phyloP scores from a whole-genome alignment of 208 protist genomes.

The Naegleria gruberi region DNA sequence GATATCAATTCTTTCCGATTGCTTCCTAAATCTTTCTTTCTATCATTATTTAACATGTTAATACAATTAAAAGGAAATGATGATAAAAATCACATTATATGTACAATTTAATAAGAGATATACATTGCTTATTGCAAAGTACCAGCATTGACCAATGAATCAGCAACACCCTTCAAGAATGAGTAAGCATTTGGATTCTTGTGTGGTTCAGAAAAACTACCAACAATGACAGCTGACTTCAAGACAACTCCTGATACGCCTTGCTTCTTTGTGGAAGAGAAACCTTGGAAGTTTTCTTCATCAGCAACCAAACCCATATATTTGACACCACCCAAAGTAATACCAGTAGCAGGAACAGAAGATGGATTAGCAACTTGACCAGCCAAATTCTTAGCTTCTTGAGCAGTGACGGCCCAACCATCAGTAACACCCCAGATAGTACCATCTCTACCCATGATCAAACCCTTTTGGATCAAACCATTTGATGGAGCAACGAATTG shows the following conservation, averaged over 20 bases:
- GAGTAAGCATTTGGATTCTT: slow-evolving; percentile 1
- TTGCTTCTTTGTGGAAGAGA: not conserved
- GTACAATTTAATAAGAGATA: not conserved
- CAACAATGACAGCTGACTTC: not conserved
- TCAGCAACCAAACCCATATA: not conserved
- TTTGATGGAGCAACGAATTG: not conserved
- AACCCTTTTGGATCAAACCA: not conserved
- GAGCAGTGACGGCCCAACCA: not conserved
- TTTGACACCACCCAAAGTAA: not conserved
- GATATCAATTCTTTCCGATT: too few species aligned
- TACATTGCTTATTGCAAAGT: not conserved
- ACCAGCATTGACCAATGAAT: not conserved
- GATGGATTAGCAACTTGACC: not conserved
- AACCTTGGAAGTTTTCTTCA: slow-evolving; percentile 4
- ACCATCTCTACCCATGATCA: slow-evolving; percentile 5
- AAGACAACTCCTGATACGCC: not conserved
- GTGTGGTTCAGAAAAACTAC: not conserved
- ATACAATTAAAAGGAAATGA: too few species aligned
- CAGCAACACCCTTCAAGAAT: not conserved
- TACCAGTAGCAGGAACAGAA: not conserved
- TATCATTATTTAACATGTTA: too few species aligned
- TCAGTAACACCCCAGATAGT: not conserved
- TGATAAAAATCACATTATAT: too few species aligned
- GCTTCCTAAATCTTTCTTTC: too few species aligned
- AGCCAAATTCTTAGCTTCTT: not conserved